Evolutionary conservation across 306 rosid genomes (phyloP).

Genomic region (Cicer cuneatum): DNA sequence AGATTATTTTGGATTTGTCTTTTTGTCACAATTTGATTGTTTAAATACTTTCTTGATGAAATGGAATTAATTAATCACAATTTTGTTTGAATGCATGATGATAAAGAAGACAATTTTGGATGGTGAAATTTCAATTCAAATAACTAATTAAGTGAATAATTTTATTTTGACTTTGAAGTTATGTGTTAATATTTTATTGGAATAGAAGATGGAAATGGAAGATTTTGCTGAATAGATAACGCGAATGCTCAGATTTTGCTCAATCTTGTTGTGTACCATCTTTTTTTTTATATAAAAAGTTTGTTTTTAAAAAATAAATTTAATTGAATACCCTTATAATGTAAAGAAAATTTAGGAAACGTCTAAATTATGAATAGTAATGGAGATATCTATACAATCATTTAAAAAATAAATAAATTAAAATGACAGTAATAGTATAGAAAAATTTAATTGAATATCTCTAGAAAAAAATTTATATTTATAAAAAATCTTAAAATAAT

Average conservation of each 20-base stretch:
- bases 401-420: too few relatives aligned
- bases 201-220: not conserved
- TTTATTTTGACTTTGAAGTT: slow-evolving; percentile 39
- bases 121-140: slow-evolving; percentile 7
- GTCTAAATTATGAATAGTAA: too few relatives aligned
- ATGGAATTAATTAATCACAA: slow-evolving; percentile 13
- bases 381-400: too few relatives aligned
- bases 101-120: slow-evolving; percentile 38
- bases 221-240: not conserved
- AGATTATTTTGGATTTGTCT: slow-evolving; percentile 1
- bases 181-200: not conserved
- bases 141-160: not conserved
- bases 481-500: too few relatives aligned
- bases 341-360: too few relatives aligned
- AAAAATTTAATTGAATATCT: too few relatives aligned
- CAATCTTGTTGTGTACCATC: not conserved
- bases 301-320: too few relatives aligned
- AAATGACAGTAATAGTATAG: too few relatives aligned
- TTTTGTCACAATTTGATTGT: slow-evolving; percentile 16
- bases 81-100: slow-evolving; percentile 35
- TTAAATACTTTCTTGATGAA: slow-evolving; percentile 1
- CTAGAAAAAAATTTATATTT: too few relatives aligned
- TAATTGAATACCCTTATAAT: too few relatives aligned
- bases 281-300: too few relatives aligned
- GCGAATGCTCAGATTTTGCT: not conserved